A percentile compares a stretch with the other conserved stretches of the same genome.
These are phyloP conservation scores for Polymyxa betae DNA, from an alignment of 208 protist species.

Conservation along the genomic window DNA sequence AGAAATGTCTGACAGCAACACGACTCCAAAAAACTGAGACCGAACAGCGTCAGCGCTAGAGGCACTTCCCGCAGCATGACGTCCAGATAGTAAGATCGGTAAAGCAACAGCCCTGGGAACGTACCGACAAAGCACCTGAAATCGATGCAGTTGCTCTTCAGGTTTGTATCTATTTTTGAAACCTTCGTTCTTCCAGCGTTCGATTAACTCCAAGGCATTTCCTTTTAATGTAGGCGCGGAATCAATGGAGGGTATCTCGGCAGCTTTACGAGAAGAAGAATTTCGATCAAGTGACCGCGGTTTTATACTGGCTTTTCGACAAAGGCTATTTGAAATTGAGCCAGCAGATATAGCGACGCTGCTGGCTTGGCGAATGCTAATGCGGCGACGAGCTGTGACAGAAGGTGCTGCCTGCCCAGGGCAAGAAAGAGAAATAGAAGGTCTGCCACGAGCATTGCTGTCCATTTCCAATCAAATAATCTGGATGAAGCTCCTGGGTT, in stretches of 20 bases:
- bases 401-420: background rate
- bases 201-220: background rate
- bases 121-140: slow-evolving; percentile 27
- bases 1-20: slow-evolving; percentile 14
- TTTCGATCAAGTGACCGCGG: too few species aligned
- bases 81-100: background rate
- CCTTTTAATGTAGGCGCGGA: background rate
- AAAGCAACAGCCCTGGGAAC: slow-evolving; percentile 15
- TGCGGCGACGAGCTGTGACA: background rate
- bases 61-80: background rate
- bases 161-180: background rate
- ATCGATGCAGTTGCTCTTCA: slow-evolving; percentile 30
- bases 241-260: too few species aligned
- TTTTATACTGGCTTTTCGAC: too few species aligned
- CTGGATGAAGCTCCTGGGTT: too few species aligned
- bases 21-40: slow-evolving; percentile 34
- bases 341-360: background rate
- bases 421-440: background rate
- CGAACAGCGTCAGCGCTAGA: background rate
- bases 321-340: too few species aligned
- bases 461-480: too few species aligned
- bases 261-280: too few species aligned
- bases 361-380: background rate
- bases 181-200: background rate
- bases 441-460: too few species aligned